Percentiles rank a stretch among this genome's conserved stretches.
Evolutionary conservation across 352 stramenopile species (phyloP).

Genomic region (Globisporangium solare): DNA sequence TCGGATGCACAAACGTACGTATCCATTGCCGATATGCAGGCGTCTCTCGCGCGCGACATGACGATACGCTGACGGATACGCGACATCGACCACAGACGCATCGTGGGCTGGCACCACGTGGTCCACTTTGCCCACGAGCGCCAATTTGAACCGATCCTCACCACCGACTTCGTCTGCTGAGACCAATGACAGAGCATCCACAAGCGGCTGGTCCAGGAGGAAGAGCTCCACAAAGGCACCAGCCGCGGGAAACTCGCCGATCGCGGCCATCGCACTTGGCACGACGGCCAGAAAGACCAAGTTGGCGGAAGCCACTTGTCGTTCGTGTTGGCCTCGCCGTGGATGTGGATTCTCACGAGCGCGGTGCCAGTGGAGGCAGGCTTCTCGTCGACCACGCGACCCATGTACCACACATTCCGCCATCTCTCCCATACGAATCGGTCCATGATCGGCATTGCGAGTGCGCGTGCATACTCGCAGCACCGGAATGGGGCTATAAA

Average conservation of each 20-base stretch:
- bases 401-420: constrained; percentile 44
- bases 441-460: neutral
- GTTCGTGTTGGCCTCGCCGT: constrained; percentile 36
- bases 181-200: constrained; percentile 11
- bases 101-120: constrained; percentile 40
- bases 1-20: constrained; percentile 22
- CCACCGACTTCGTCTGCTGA: too few relatives aligned
- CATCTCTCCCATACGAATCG: constrained; percentile 40
- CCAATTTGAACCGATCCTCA: too few relatives aligned
- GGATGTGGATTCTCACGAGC: constrained; percentile 26
- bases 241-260: constrained; percentile 33
- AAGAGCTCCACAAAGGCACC: constrained; percentile 38
- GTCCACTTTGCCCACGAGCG: constrained; percentile 33
- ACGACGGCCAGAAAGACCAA: constrained; percentile 27
- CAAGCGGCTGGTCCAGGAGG: constrained; percentile 24
- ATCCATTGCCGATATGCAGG: constrained; percentile 50
- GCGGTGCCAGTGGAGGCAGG: neutral
- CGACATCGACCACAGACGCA: constrained; percentile 41
- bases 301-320: constrained; percentile 39
- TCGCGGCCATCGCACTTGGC: constrained; percentile 16
- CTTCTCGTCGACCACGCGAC: constrained; percentile 23
- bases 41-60: constrained; percentile 17
- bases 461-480: too few relatives aligned
- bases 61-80: constrained; percentile 23
- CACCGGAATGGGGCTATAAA: too few relatives aligned